Evolutionary conservation across 495 filamentous ascomycete species (phyloP).

Genomic region (Penicillium bovifimosum): DNA sequence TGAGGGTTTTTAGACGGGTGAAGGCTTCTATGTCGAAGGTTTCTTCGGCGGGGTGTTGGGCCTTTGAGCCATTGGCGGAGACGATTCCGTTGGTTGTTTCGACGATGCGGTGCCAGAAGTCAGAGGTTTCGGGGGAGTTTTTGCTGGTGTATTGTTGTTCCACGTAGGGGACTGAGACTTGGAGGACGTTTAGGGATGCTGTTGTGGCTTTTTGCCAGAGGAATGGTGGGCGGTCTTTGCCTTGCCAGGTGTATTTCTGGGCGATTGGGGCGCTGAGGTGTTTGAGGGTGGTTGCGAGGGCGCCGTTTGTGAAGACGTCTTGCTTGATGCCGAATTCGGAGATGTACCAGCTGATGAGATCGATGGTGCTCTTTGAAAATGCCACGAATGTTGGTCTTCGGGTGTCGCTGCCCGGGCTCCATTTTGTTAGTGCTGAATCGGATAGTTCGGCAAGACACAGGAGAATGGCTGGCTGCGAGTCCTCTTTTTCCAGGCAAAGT

Average conservation of each 20-base stretch:
- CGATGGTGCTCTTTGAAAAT: constrained; percentile 72
- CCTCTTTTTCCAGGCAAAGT: constrained; percentile 62
- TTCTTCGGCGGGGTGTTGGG: constrained; percentile 44
- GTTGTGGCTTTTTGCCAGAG: constrained; percentile 78
- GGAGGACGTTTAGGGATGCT: constrained; percentile 61
- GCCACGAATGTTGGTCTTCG: constrained; percentile 73
- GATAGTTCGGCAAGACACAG: constrained; percentile 62
- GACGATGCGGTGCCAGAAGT: constrained; percentile 41
- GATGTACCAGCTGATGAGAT: constrained; percentile 59
- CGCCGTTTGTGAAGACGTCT: constrained; percentile 60
- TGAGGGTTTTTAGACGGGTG: constrained; percentile 56
- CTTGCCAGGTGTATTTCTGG: constrained; percentile 68
- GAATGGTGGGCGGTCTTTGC: constrained; percentile 51
- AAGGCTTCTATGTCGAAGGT: constrained; percentile 77
- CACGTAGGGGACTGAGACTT: constrained; percentile 59
- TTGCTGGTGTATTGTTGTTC: constrained; percentile 39
- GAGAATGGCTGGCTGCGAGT: constrained; percentile 63
- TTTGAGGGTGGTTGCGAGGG: constrained; percentile 53
- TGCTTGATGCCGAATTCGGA: constrained; percentile 54
- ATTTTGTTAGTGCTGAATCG: constrained; percentile 53
- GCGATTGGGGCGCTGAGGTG: constrained; percentile 62
- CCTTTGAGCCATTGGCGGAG: constrained; percentile 32
- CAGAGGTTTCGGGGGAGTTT: constrained; percentile 25
- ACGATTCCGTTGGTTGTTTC: constrained; percentile 38
- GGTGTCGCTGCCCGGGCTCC: constrained; percentile 29